Evolutionary conservation across 2,329 filamentous ascomycete genomes (phyloP).

Genomic region (Colletotrichum brevisporum): DNA sequence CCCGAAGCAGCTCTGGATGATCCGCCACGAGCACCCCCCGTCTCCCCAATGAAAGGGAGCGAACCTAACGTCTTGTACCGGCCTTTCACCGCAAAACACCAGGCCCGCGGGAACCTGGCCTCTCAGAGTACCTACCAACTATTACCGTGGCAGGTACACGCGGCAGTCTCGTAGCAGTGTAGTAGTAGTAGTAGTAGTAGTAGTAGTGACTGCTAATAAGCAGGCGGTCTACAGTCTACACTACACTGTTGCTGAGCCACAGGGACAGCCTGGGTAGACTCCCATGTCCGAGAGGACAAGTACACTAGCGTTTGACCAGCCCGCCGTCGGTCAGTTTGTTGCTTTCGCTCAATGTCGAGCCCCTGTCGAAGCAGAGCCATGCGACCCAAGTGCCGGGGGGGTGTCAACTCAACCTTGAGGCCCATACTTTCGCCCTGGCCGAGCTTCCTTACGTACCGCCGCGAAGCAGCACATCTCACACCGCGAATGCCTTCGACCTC

Average conservation of each 20-base stretch:
- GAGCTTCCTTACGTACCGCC: slow-evolving; percentile 9
- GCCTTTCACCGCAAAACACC: slow-evolving; percentile 36
- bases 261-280: slow-evolving; percentile 34
- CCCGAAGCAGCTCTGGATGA: slow-evolving; percentile 2
- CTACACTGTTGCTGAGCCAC: slow-evolving; percentile 21
- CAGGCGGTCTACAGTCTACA: slow-evolving; percentile 30
- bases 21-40: not conserved
- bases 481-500: slow-evolving; percentile 24
- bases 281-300: slow-evolving; percentile 29
- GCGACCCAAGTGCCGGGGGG: slow-evolving; percentile 39
- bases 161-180: not conserved
- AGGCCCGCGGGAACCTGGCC: slow-evolving; percentile 30
- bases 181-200: too few species aligned
- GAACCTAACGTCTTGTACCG: slow-evolving; percentile 24
- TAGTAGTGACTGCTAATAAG: slow-evolving; percentile 1
- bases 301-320: slow-evolving; percentile 37
- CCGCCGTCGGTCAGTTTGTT: slow-evolving; percentile 29
- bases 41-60: slow-evolving; percentile 19
- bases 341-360: slow-evolving; percentile 25
- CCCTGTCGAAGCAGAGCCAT: slow-evolving; percentile 35
- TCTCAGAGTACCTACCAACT: too few species aligned
- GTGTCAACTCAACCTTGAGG: slow-evolving; percentile 26
- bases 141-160: too few species aligned
- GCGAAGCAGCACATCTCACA: slow-evolving; percentile 26
- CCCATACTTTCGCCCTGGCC: slow-evolving; percentile 15